These are phyloP conservation scores for Lumnitzera littorea DNA, from an alignment of 345 rosid species.

Conservation along the genomic window DNA sequence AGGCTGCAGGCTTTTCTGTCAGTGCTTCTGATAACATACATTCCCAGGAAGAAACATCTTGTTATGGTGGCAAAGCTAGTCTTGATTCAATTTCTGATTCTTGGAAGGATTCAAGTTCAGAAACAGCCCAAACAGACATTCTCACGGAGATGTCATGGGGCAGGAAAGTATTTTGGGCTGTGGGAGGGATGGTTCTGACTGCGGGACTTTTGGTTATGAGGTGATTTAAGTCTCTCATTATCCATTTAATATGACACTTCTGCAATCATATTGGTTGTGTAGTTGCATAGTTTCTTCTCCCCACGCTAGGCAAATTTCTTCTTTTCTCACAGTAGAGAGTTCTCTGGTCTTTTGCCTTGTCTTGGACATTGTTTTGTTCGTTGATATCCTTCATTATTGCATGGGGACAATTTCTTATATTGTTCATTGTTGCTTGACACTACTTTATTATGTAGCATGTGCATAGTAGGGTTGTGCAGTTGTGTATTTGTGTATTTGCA, in stretches of 20 bases:
- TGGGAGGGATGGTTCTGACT: conserved; percentile 76
- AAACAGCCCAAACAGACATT: conserved; percentile 22
- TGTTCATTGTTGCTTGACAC: too few relatives aligned
- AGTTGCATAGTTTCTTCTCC: background rate
- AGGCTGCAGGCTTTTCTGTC: conserved; percentile 73
- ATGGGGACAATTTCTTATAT: too few relatives aligned
- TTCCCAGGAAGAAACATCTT: conserved; percentile 33
- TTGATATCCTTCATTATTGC: too few relatives aligned
- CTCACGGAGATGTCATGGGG: conserved; percentile 31
- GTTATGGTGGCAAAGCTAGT: conserved; percentile 83
- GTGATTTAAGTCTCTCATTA: conserved; percentile 23
- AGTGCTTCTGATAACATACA: conserved; percentile 18
- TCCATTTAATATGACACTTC: background rate
- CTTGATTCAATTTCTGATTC: conserved; percentile 72
- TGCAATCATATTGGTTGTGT: background rate
- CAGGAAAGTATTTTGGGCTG: conserved; percentile 65
- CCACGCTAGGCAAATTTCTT: background rate
- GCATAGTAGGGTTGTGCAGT: too few relatives aligned
- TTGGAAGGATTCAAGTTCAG: conserved; percentile 43
- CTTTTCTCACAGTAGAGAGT: background rate
- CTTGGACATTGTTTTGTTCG: too few relatives aligned
- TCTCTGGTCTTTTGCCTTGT: too few relatives aligned
- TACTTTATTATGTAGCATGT: too few relatives aligned
- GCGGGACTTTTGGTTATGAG: conserved; percentile 60
- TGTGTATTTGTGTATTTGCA: too few relatives aligned